Percentiles rank a stretch among this genome's conserved stretches.
These are phyloP conservation scores for Phoenix dactylifera DNA, from an alignment of 176 grass and related monocot species.

Conservation along the genomic window DNA sequence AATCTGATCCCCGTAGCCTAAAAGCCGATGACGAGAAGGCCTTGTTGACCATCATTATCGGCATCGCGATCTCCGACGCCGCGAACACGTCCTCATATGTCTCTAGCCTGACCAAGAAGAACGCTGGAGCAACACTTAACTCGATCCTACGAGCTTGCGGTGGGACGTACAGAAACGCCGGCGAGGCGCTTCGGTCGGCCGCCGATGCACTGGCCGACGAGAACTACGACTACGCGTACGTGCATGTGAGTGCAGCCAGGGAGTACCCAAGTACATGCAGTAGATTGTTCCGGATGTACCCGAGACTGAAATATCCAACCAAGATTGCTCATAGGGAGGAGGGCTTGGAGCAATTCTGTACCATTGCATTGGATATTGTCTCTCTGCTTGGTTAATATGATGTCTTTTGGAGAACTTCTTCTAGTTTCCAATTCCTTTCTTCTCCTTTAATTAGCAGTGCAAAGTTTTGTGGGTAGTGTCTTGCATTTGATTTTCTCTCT, in stretches of 20 bases:
- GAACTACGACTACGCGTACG: conserved; percentile 14
- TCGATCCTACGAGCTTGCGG: background rate
- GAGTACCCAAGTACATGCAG: conserved; percentile 7
- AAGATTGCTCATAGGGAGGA: conserved; percentile 3
- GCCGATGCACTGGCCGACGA: background rate
- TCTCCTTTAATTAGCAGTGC: too few relatives aligned
- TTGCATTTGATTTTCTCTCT: too few relatives aligned
- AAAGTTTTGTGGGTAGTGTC: too few relatives aligned
- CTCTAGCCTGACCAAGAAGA: background rate
- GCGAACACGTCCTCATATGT: background rate
- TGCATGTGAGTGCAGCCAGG: conserved; percentile 7
- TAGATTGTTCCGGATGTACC: background rate
- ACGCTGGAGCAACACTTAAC: background rate
- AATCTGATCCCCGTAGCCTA: conserved; percentile 4
- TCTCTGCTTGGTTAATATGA: conserved; percentile 3
- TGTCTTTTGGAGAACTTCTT: too few relatives aligned
- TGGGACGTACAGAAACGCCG: conserved; percentile 11
- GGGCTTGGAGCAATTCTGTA: conserved; percentile 2
- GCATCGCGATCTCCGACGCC: background rate
- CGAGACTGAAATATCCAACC: background rate
- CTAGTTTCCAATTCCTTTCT: too few relatives aligned
- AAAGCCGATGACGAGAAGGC: conserved; percentile 5
- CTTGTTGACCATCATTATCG: conserved; percentile 2
- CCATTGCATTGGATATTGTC: conserved; percentile 6
- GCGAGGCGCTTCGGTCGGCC: conserved; percentile 11